Percentiles rank a stretch among this genome's conserved stretches.
Conservation (phyloP, 2,329 filamentous ascomycete species). For the Alternaria tenuissima region DNA sequence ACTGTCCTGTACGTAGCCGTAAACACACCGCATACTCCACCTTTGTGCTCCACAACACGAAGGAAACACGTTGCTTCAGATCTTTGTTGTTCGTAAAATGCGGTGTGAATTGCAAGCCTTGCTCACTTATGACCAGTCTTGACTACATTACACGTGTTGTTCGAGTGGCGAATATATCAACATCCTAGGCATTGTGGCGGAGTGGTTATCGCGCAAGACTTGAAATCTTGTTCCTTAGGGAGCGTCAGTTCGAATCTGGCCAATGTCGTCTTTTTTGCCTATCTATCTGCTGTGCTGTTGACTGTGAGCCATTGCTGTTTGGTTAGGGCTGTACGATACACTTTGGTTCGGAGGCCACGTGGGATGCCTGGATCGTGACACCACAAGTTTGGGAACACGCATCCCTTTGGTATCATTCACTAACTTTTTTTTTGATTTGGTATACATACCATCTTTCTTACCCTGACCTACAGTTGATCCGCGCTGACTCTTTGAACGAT, state of each 20-base stretch:
- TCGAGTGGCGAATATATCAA: neutral
- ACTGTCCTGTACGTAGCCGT: neutral
- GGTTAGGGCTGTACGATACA: neutral
- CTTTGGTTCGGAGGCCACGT: too few relatives aligned
- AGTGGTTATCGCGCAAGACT: conserved; percentile 52
- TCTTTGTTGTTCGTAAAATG: neutral
- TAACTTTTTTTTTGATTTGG: neutral
- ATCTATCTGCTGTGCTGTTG: neutral
- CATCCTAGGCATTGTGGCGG: conserved; percentile 40
- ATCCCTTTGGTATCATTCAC: neutral
- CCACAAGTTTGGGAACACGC: too few relatives aligned
- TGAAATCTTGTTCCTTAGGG: conserved; percentile 51
- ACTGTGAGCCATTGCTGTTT: neutral
- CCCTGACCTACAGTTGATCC: conserved; percentile 29
- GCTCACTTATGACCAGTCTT: neutral
- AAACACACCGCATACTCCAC: neutral
- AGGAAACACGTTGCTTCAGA: neutral
- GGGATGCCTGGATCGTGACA: neutral
- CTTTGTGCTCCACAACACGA: neutral
- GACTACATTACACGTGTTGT: neutral
- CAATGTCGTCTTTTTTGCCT: conserved; percentile 35
- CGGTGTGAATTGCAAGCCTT: neutral
- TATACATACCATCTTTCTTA: neutral
- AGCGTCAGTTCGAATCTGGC: conserved; percentile 49
- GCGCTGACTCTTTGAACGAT: conserved; percentile 79